Conservation (phyloP, 768 basidiomycete species). For the Piloderma croceum region DNA sequence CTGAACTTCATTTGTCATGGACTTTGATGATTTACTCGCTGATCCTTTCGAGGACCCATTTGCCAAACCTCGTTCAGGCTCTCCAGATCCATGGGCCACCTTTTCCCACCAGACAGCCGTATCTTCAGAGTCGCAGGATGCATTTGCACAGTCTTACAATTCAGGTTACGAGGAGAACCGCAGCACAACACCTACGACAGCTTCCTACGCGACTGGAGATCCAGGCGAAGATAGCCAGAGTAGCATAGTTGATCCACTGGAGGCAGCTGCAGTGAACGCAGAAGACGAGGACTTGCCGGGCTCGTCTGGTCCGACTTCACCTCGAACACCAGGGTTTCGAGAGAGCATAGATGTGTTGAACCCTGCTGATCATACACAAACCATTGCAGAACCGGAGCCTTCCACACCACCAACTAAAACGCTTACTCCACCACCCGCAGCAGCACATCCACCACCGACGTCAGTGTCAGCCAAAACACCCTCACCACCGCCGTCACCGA, state of each 20-base stretch:
- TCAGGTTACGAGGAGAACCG: slow-evolving; percentile 23
- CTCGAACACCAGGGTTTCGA: slow-evolving; percentile 46
- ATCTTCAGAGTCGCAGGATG: slow-evolving; percentile 4
- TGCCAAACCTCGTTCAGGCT: slow-evolving; percentile 51
- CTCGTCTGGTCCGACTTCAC: slow-evolving; percentile 2
- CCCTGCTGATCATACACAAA: slow-evolving; percentile 22
- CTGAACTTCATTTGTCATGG: too few relatives aligned
- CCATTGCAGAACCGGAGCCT: slow-evolving; percentile 18
- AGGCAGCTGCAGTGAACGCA: slow-evolving; percentile 30
- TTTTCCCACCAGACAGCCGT: slow-evolving; percentile 36
- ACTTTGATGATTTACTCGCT: slow-evolving; percentile 72
- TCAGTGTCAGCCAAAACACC: slow-evolving; percentile 8
- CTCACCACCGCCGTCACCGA: slow-evolving; percentile 13
- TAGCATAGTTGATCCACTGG: slow-evolving; percentile 35
- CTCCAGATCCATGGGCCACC: slow-evolving; percentile 74
- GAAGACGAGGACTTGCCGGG: slow-evolving; percentile 22
- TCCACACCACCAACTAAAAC: slow-evolving; percentile 21
- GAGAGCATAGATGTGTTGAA: too few relatives aligned
- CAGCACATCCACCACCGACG: slow-evolving; percentile 6
- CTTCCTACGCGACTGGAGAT: slow-evolving; percentile 30
- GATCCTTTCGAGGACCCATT: slow-evolving; percentile 78
- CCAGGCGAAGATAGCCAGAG: slow-evolving; percentile 15
- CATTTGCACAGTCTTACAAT: slow-evolving; percentile 14
- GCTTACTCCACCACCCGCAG: slow-evolving; percentile 14
- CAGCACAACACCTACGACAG: slow-evolving; percentile 20